Evolutionary conservation across 805 yeast genomes (phyloP), one percentile per base, ranked within the genome.

Genomic region (Zygoascus biomembranicola): DNA sequence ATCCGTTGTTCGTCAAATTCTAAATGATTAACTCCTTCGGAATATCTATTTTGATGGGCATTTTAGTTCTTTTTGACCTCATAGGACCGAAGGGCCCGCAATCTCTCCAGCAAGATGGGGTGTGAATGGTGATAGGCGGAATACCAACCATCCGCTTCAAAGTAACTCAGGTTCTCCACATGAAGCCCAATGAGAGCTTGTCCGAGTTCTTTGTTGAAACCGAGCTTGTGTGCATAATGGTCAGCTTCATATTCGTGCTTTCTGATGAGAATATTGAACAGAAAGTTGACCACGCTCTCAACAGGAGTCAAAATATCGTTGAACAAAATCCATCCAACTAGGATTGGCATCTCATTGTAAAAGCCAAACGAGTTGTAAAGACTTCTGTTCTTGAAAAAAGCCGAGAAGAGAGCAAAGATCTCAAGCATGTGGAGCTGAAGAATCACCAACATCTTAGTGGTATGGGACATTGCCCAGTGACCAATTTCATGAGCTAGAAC

Each of bases 401-500:
- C 84, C 1, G 95, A 80, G 70, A 94, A 90, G 58, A 86, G 65
- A 0, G 85, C 75, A 67, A 90, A 87, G 45, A 82, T 76, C 26
- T 79, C 63, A 60, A 85, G 79, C 51, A 84, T 69, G 61, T 87
- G 87, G 5, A 73, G 67, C 69, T 88, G 90, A 47, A 81, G 74
- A 57, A 84, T 77, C 5, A 78, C 63, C 63, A 94, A 70, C 77
- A 85, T 78, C 66, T 82, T 83, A n/a, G 90, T 74, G 57, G 90
- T 85, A 69, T 94, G 99, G 55, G 85, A 82, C 67, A 86, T 77
- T 63, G 85, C 84, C 99, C 99, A 94, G 69, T 94, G 99, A 50
- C 99, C 99, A 61, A 94, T 85, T 73, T 94, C 99, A 66, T 94
- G 99, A n/a, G 96, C 98, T 59, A 92, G 76, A 1, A 94, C 96